A percentile compares a stretch with the other conserved stretches of the same genome.
Evolutionary conservation across 2,329 filamentous ascomycete species (phyloP).

Genomic region (Neoascochyta sp.): DNA sequence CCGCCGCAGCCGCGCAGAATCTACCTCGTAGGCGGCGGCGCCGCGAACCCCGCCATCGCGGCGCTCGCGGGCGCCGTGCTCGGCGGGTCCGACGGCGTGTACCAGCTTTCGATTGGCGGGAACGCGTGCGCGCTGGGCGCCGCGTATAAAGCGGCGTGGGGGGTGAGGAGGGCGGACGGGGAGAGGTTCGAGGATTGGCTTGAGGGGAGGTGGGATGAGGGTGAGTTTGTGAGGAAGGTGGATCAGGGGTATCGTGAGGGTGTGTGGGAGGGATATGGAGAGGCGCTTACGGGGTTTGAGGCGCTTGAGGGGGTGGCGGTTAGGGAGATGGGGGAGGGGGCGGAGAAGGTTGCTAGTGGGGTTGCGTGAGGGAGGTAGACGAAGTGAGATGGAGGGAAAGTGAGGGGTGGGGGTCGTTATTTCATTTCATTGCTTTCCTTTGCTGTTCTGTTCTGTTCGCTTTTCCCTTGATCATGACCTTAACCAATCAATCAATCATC

Average conservation of each 20-base stretch:
- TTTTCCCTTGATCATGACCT: no score
- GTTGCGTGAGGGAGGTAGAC: neutral
- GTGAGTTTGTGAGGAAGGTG: slow-evolving; percentile 76
- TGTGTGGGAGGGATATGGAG: slow-evolving; percentile 73
- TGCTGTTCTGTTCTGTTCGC: no score
- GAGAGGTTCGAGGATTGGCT: slow-evolving; percentile 89
- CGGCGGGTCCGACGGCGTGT: slow-evolving; percentile 84
- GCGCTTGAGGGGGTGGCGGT: slow-evolving; percentile 69
- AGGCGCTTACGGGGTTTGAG: slow-evolving; percentile 71
- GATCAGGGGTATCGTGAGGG: slow-evolving; percentile 74
- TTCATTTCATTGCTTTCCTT: neutral
- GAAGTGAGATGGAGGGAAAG: neutral
- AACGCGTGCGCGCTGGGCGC: slow-evolving; percentile 93
- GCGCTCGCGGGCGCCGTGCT: slow-evolving; percentile 81
- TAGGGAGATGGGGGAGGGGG: slow-evolving; percentile 33
- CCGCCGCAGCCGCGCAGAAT: slow-evolving; percentile 83
- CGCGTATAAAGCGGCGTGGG: slow-evolving; percentile 96
- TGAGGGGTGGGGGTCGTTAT: neutral
- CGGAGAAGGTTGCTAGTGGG: no score
- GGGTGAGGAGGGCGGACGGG: slow-evolving; percentile 52
- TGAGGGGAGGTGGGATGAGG: slow-evolving; percentile 78
- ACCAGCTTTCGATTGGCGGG: slow-evolving; percentile 87
- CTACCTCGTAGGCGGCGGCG: slow-evolving; percentile 92
- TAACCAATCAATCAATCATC: no score
- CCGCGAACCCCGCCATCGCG: slow-evolving; percentile 84